Base-by-base conservation (phyloP, 305 asterid genomes). In the Rubia balearica region DNA sequence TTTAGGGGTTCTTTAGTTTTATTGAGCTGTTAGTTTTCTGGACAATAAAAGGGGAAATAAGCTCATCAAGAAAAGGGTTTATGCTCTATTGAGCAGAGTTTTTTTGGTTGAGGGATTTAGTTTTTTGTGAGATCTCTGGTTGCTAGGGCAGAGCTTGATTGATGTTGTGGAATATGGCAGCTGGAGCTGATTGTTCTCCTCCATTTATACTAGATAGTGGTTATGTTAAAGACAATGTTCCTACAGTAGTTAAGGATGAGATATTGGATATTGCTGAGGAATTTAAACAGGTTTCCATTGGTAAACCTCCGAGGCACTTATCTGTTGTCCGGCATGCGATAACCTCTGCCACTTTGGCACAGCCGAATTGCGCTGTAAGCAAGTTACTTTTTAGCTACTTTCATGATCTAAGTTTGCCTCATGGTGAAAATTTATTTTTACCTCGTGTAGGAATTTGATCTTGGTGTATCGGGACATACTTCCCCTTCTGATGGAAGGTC, bases 261-360 rank as follows among this genome's bases (percentile, higher is more conserved):
- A 30, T 61, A n/a, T 67, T 81, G 8, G 86, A 80, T 42, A 82
- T 73, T 61, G 72, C 84, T 3, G 77, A 81, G 57, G 84, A 82
- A 45, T 53, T 68, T 71, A 85, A 79, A 76, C 86, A 81, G 63
- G 63, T 74, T 1, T 68, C 72, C 36, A 80, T 45, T 38, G 78
- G 89, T 49, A 87, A 80, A 72, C 96, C 94, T 12, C 91, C 91
- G 3, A 76, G 88, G 67, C 89, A 85, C 77, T 72, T 83, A 17
- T 81, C 96, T 2, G 81, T 81, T 48, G 83, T 76, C 68, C 81
- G 86, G 40, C 90, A 84, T 67, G 82, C 86, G 22, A 83, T 84
- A 57, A 75, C 79, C 81, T 64, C 87, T 9, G 64, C 83, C 21
- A 71, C 86, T 12, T 66, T 87, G 67, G 68, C 72, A n/a, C 70